phyloP scores from a whole-genome alignment of 495 filamentous ascomycete species.

The Aspergillus hancockii region DNA sequence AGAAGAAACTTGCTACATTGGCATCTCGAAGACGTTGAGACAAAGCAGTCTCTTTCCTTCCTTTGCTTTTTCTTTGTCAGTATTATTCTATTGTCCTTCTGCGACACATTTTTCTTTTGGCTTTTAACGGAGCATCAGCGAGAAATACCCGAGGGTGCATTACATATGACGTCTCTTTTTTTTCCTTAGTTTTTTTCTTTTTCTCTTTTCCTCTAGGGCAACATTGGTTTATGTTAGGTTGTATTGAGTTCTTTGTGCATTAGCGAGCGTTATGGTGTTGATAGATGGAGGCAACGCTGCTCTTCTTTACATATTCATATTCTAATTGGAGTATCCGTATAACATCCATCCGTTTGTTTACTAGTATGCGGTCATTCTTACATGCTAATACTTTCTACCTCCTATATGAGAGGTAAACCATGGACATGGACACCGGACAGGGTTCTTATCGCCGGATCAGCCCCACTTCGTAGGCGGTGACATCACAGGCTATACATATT shows the following conservation, averaged over 20 bases:
- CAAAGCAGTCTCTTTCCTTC: constrained; percentile 14
- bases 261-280: constrained; percentile 37
- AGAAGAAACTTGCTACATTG: constrained; percentile 49
- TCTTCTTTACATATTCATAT: constrained; percentile 21
- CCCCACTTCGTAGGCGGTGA: constrained; percentile 44
- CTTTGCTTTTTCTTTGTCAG: constrained; percentile 14
- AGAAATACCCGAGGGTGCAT: constrained; percentile 31
- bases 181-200: constrained; percentile 17
- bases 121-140: constrained; percentile 27
- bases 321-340: constrained; percentile 4
- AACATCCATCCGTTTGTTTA: background rate
- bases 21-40: constrained; percentile 39
- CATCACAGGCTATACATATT: constrained; percentile 32
- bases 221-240: constrained; percentile 16
- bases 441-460: constrained; percentile 16
- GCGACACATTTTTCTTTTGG: constrained; percentile 14
- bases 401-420: background rate
- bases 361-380: constrained; percentile 17
- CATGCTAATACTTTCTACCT: constrained; percentile 13
- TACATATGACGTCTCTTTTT: constrained; percentile 19
- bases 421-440: background rate
- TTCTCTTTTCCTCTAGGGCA: constrained; percentile 12
- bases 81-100: constrained; percentile 3
- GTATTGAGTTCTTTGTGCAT: constrained; percentile 23
- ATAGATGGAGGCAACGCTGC: constrained; percentile 32